These are phyloP conservation scores for Akanthomyces muscarius DNA, from an alignment of 2,329 filamentous ascomycete genomes.

Conservation along the genomic window DNA sequence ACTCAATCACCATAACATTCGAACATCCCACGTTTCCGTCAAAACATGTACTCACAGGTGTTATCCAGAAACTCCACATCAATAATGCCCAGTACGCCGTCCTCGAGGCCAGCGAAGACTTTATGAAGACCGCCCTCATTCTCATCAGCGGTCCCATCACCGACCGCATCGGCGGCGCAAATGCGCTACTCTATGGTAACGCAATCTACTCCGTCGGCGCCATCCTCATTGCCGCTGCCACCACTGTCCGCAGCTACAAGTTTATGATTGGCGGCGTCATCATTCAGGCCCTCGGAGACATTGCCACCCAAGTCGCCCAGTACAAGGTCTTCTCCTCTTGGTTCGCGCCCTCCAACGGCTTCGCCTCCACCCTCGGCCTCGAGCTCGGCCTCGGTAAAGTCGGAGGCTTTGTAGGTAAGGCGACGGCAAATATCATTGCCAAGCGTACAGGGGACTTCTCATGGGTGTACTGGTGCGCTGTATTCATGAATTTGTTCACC, in stretches of 20 bases:
- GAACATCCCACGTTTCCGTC: accelerated
- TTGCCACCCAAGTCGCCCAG: conserved; percentile 60
- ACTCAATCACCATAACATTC: too few species aligned
- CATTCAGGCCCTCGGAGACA: conserved; percentile 56
- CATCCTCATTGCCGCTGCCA: conserved; percentile 55
- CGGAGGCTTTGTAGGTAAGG: conserved; percentile 56
- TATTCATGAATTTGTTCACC: conserved; percentile 62
- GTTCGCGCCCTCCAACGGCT: conserved; percentile 59
- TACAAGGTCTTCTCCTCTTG: conserved; percentile 63
- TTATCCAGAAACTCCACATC: conserved; percentile 47
- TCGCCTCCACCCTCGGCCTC: conserved; percentile 57
- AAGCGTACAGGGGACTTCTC: conserved; percentile 54
- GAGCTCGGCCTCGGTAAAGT: conserved; percentile 60
- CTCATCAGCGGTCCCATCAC: conserved; percentile 52
- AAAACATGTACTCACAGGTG: neutral
- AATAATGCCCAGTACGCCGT: conserved; percentile 57
- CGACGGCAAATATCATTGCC: conserved; percentile 56
- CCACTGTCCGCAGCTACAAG: conserved; percentile 51
- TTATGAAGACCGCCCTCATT: conserved; percentile 56
- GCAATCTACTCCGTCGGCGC: conserved; percentile 54
- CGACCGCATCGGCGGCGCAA: conserved; percentile 55
- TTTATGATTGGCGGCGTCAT: conserved; percentile 58
- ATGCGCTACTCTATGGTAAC: conserved; percentile 59
- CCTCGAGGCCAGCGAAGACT: conserved; percentile 57
- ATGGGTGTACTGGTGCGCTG: conserved; percentile 59